Conservation (phyloP, 345 rosid genomes). For the Eucalyptus sp. region DNA sequence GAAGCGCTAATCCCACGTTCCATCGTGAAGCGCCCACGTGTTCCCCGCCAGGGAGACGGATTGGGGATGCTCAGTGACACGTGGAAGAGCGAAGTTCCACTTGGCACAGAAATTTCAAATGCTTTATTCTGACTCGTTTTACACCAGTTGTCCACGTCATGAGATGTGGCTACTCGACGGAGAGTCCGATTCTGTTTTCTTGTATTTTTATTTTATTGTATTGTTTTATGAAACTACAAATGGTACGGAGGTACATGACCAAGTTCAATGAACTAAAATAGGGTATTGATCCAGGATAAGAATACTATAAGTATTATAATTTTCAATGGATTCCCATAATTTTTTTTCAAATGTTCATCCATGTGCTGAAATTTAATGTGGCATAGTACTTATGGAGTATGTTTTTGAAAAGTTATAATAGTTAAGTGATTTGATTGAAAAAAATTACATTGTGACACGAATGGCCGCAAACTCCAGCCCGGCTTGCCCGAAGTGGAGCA, state of each 20-base stretch:
- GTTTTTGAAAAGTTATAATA: too few species aligned
- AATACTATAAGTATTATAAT: neutral
- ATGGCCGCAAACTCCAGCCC: too few species aligned
- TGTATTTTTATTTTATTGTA: neutral
- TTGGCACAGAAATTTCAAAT: neutral
- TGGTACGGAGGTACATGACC: neutral
- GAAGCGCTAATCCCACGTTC: neutral
- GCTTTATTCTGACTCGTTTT: neutral
- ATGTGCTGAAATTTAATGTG: neutral
- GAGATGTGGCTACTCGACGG: neutral
- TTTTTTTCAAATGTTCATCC: neutral
- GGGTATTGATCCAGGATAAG: neutral
- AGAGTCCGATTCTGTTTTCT: neutral
- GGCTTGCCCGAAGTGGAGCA: too few species aligned
- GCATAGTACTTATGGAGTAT: rapidly evolving
- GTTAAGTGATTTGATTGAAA: too few species aligned
- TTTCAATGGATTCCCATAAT: too few species aligned
- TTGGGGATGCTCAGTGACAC: neutral
- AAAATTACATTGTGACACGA: neutral
- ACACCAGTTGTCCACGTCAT: neutral
- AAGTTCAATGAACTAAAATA: neutral
- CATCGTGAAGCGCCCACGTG: neutral
- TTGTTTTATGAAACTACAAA: neutral
- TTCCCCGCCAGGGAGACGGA: neutral
- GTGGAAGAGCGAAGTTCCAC: neutral